Base-by-base conservation (phyloP, 2,329 filamentous ascomycete genomes). In the Neophaeococcomyces mojaviensis region DNA sequence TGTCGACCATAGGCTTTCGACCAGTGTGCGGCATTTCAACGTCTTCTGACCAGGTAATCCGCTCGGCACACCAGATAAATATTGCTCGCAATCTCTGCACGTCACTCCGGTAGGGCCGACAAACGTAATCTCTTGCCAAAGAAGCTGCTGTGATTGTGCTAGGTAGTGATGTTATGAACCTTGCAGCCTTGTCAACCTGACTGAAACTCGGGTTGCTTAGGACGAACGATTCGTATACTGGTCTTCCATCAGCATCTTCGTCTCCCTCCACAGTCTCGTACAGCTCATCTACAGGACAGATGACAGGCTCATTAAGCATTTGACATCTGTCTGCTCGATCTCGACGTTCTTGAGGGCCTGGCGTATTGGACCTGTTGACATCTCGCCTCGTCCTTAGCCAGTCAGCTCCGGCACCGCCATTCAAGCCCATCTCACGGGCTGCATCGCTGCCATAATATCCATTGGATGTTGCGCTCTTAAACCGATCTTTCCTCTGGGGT, bases 351-450 rank as follows among this genome's bases (percentile, higher is more conserved):
- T 90, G 92, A 50, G 82, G 83, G 64, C 89, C 95, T 31, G 96
- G 73, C 0, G 90, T 92, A 60, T 95, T 97, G 3, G 90, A 94
- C 30, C 92, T 79, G 64, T 98, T 97, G 38, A 98, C 84, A 65
- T 98, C 94, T 37, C 92, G 81, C 30, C 92, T 84, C 18, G 97
- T 88, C 63, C 97, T 89, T n/a, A 98, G 88, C 89, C 92, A 98
- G 62, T 97, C 90, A 12, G 86, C 54, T 13, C 58, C 69, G 20
- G 62, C 55, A 47, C 65, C 70, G 56, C 68, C 62, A 31, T 70
- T 76, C 5, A 84, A 64, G 2, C 84, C 87, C 76, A 84, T 84
- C 15, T 94, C 88, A 46, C 78, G 76, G 12, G 80, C 76, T 3
- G 75, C 68, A 51, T 80, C 77, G 37, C 71, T 70, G 45, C 60